phyloP scores from a whole-genome alignment of 1,284 basidiomycete species.

The Ceratobasidium sp. region DNA sequence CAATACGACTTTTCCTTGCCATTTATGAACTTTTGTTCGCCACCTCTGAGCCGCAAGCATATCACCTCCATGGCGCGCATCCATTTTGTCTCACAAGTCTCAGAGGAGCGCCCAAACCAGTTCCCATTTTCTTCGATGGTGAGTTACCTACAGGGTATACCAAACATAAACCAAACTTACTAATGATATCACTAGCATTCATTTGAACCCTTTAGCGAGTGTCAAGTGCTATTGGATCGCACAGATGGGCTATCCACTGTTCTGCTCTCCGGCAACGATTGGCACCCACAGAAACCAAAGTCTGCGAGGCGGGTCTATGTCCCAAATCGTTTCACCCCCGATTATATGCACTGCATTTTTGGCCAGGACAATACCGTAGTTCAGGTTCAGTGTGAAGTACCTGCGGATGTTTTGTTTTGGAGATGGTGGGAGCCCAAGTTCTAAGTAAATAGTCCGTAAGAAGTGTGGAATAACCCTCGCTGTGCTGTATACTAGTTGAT shows the following conservation, averaged over 20 bases:
- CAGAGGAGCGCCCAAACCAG: not conserved
- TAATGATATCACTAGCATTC: not conserved
- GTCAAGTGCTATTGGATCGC: not conserved
- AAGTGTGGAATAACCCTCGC: no score
- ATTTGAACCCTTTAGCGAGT: not conserved
- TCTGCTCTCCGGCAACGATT: not conserved
- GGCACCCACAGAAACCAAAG: no score
- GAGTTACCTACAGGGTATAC: not conserved
- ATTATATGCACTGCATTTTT: not conserved
- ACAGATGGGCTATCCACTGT: no score
- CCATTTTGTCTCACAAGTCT: not conserved
- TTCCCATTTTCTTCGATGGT: not conserved
- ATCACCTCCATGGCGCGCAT: conserved; percentile 17
- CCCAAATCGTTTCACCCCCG: conserved; percentile 22
- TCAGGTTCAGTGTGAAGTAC: not conserved
- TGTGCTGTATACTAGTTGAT: no score
- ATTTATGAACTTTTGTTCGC: not conserved
- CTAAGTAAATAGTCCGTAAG: no score
- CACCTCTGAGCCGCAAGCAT: conserved; percentile 9
- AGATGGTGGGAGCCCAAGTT: no score
- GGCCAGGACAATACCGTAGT: not conserved
- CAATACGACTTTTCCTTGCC: not conserved
- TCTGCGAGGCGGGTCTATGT: not conserved
- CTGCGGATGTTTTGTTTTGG: conserved; percentile 16
- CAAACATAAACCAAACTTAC: no score